Percentiles rank a stretch among this genome's conserved stretches.
Conservation (phyloP, 139 green algal genomes). For the Picochlorum sp. region DNA sequence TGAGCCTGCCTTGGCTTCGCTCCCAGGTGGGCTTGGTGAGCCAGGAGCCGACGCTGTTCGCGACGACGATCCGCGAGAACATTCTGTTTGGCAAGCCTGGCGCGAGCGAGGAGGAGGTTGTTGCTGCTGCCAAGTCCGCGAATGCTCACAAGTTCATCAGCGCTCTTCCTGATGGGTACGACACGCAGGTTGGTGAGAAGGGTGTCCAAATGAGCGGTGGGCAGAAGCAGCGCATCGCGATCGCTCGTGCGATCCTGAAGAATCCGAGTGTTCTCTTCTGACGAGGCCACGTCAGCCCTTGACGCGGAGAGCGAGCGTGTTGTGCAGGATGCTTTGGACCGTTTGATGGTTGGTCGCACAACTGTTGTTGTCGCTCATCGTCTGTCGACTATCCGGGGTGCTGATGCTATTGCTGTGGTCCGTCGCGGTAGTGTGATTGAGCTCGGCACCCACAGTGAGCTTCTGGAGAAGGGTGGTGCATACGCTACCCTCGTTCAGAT, state of each 20-base stretch:
- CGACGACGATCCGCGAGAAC: conserved; percentile 59
- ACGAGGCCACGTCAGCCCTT: conserved; percentile 83
- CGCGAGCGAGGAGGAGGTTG: conserved; percentile 42
- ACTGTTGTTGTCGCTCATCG: conserved; percentile 57
- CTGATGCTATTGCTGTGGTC: conserved; percentile 53
- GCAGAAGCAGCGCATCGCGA: conserved; percentile 82
- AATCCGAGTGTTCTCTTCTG: conserved; percentile 61
- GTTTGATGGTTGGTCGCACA: conserved; percentile 38
- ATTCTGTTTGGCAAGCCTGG: conserved; percentile 59
- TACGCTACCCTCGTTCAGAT: conserved; percentile 61
- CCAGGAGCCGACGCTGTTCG: conserved; percentile 89
- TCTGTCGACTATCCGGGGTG: conserved; percentile 44
- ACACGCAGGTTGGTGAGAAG: conserved; percentile 36
- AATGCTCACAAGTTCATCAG: conserved; percentile 77
- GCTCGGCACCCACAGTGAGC: conserved; percentile 51
- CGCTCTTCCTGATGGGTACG: conserved; percentile 49
- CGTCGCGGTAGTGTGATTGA: conserved; percentile 43
- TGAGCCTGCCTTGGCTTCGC: conserved; percentile 70
- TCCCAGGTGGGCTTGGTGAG: conserved; percentile 50
- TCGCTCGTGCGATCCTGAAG: conserved; percentile 69
- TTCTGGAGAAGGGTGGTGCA: conserved; percentile 36
- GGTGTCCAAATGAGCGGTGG: conserved; percentile 50
- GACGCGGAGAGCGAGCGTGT: conserved; percentile 54
- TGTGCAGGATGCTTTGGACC: conserved; percentile 52
- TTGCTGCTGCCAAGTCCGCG: conserved; percentile 52